These are phyloP conservation scores for Diaporthe caulivora DNA, from an alignment of 2,329 filamentous ascomycete species.

Conservation along the genomic window DNA sequence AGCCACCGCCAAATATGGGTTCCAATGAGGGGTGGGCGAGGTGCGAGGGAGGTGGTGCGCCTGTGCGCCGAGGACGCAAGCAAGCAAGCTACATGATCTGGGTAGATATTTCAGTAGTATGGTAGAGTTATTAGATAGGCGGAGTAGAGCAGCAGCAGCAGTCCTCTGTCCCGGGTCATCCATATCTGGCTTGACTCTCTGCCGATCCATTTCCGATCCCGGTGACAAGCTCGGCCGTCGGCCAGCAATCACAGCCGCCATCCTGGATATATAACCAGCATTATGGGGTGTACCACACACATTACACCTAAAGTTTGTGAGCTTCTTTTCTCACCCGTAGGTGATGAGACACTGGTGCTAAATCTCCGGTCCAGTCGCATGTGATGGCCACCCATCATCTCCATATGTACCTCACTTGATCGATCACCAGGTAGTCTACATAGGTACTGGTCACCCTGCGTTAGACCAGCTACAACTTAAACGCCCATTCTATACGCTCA, in stretches of 20 bases:
- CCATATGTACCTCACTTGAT: no score
- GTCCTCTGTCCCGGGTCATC: not conserved
- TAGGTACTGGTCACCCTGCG: no score
- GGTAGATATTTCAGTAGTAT: no score
- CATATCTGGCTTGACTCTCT: not conserved
- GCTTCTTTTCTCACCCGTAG: not conserved
- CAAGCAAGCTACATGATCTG: no score
- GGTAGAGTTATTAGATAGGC: no score
- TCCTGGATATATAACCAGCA: not conserved
- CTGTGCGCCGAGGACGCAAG: not conserved
- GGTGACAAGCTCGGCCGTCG: not conserved
- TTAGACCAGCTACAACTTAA: not conserved
- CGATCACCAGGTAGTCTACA: no score
- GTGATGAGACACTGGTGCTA: not conserved
- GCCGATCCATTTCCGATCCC: constrained; percentile 9
- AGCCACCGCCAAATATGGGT: not conserved
- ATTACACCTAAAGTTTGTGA: not conserved
- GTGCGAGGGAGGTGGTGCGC: no score
- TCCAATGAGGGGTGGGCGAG: no score
- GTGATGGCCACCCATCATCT: not conserved
- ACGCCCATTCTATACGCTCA: no score
- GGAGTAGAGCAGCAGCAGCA: not conserved
- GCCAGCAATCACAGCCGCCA: not conserved
- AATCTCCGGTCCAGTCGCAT: constrained; percentile 1
- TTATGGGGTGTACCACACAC: not conserved